These are phyloP conservation scores for Pelargonium citronellum DNA, from an alignment of 441 rosid genomes.

Conservation along the genomic window DNA sequence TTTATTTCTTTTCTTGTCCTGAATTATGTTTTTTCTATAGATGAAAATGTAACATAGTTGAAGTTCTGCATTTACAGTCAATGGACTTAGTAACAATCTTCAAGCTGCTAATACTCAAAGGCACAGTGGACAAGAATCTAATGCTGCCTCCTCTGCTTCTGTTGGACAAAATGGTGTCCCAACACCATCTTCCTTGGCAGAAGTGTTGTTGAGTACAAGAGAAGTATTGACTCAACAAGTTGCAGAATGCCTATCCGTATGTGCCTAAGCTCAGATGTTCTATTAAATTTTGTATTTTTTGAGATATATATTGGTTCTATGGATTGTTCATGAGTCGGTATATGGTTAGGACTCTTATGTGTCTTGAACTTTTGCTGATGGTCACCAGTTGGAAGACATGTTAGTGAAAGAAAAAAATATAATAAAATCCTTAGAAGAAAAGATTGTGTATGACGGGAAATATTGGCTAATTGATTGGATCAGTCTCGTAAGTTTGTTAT, in stretches of 20 bases:
- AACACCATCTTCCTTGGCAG: slow-evolving; percentile 30
- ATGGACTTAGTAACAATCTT: slow-evolving; percentile 22
- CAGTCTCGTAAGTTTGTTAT: too few relatives aligned
- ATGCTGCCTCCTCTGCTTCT: slow-evolving; percentile 13
- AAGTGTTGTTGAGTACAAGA: slow-evolving; percentile 30
- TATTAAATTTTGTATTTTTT: background rate
- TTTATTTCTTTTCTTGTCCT: background rate
- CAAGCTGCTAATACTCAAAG: slow-evolving; percentile 20
- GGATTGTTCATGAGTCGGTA: too few relatives aligned
- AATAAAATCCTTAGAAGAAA: too few relatives aligned
- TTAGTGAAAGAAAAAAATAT: too few relatives aligned
- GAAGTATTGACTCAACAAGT: slow-evolving; percentile 32
- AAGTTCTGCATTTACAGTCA: slow-evolving; percentile 18
- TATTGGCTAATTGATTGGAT: too few relatives aligned
- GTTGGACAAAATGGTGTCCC: slow-evolving; percentile 24
- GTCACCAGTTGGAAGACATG: too few relatives aligned
- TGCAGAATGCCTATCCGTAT: slow-evolving; percentile 31
- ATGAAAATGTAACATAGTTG: background rate
- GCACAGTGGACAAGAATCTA: slow-evolving; percentile 24
- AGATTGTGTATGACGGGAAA: too few relatives aligned
- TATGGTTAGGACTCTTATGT: too few relatives aligned
- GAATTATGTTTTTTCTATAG: background rate
- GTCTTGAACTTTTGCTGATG: too few relatives aligned
- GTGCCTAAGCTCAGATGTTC: slow-evolving; percentile 15
- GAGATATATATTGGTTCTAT: background rate